Base-by-base conservation (phyloP, 306 rosid species). In the Trifolium subterraneum region DNA sequence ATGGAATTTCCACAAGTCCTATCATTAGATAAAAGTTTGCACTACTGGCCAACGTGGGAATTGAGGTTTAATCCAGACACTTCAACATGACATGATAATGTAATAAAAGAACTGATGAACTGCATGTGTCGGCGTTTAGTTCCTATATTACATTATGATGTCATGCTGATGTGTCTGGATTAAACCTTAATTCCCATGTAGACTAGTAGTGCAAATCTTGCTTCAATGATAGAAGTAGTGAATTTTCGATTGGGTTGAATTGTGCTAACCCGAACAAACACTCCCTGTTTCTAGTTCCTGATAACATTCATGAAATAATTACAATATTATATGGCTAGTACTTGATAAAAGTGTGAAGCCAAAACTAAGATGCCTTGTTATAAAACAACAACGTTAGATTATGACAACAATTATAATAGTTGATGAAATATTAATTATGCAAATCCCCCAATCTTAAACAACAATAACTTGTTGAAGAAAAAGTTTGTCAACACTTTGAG, bases 151-250 rank as follows among this genome's bases (percentile, higher is more conserved):
- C n/a, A n/a, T n/a, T n/a, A 63, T 97, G 95, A 74, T 77, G 89
- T 97, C 98, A 94, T 44, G 83, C 73, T 41, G 94, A 91, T 0
- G 88, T 75, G 45, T 91, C 87, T 6, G 89, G 94, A 77, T 94
- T 81, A 69, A 91, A 94, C 72, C 93, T 86, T 81, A 91, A 78
- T 61, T 94, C 98, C 96, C 96, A 94, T 3, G 96, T 90, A 33
- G 93, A 91, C 97, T 97, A 91, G 79, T 94, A 91, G 72, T 91
- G 98, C 89, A 93, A 86, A 79, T 93, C 97, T 78, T 91, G 97
- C 88, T 89, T 91, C 86, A 93, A 68, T 19, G 94, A 87, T 61
- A 93, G 83, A 47, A 91, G 96, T 33, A 88, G 85, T 10, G 97
- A 93, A 83, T 92, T 89, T 71, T 93, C 98, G n/a, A 56, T 91